phyloP scores from a whole-genome alignment of 225 moss, liverwort and hornwort species.

The Physcomitrium patens region DNA sequence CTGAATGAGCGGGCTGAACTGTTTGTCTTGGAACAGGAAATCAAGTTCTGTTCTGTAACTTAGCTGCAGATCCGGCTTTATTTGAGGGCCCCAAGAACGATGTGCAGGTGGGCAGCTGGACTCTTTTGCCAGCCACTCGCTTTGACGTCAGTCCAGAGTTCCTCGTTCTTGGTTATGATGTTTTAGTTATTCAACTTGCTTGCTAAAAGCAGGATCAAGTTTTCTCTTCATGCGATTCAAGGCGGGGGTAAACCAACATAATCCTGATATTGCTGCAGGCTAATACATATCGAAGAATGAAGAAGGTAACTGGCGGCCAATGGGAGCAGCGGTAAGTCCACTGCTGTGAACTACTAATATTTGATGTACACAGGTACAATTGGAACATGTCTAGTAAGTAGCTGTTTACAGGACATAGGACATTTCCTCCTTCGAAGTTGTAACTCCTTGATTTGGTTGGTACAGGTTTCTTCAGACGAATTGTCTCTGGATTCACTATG shows the following conservation, averaged over 20 bases:
- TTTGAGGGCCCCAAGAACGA: conserved; percentile 88
- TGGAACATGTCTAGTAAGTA: not conserved
- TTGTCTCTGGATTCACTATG: conserved; percentile 90
- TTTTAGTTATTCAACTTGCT: conserved; percentile 17
- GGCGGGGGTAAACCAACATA: not conserved
- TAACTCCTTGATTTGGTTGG: conserved; percentile 27
- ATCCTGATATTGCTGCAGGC: conserved; percentile 56
- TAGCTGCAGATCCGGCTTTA: conserved; percentile 85
- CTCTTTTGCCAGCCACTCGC: conserved; percentile 6
- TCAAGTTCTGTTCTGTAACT: conserved; percentile 87
- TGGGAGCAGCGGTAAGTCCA: conserved; percentile 91
- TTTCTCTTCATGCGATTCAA: conserved; percentile 1
- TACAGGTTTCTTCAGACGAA: conserved; percentile 92
- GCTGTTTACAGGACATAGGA: conserved; percentile 7
- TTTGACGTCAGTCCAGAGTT: conserved; percentile 8
- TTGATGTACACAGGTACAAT: conserved; percentile 13
- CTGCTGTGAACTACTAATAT: not conserved
- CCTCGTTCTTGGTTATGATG: conserved; percentile 8
- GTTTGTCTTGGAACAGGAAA: conserved; percentile 59
- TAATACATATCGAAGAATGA: conserved; percentile 91
- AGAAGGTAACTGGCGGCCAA: conserved; percentile 65
- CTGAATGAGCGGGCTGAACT: conserved; percentile 14
- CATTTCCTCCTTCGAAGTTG: not conserved
- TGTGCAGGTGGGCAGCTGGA: conserved; percentile 63
- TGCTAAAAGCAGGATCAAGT: conserved; percentile 15